A percentile compares a stretch with the other conserved stretches of the same genome.
phyloP scores from a whole-genome alignment of 768 basidiomycete species.

The Rhizopogon rudus region DNA sequence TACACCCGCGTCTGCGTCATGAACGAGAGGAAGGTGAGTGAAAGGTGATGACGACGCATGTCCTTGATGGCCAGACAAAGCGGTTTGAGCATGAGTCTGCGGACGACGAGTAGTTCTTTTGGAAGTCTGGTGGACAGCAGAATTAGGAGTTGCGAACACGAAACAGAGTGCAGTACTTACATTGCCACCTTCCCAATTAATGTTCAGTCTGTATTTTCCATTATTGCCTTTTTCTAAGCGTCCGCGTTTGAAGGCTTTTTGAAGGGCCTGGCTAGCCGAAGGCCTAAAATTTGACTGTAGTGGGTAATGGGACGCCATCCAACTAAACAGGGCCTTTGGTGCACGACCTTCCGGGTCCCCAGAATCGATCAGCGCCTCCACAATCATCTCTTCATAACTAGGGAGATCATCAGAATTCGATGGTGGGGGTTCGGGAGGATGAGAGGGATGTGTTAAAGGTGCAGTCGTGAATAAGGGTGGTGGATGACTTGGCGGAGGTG shows the following conservation, averaged over 20 bases:
- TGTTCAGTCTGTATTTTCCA: constrained; percentile 73
- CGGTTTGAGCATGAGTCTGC: constrained; percentile 40
- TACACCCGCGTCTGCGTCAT: constrained; percentile 25
- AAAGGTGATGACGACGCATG: constrained; percentile 45
- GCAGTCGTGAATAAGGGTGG: constrained; percentile 16
- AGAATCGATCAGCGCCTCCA: constrained; percentile 65
- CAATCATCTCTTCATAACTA: constrained; percentile 91
- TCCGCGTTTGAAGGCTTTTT: constrained; percentile 81
- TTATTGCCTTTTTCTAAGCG: constrained; percentile 70
- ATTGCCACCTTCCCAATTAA: constrained; percentile 76
- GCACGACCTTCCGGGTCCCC: constrained; percentile 71
- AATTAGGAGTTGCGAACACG: neutral
- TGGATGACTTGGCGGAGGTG: constrained; percentile 25
- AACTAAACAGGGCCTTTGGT: constrained; percentile 78
- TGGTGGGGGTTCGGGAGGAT: constrained; percentile 15
- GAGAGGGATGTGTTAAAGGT: constrained; percentile 19
- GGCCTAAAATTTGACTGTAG: constrained; percentile 86
- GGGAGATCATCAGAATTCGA: constrained; percentile 54
- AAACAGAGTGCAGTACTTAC: constrained; percentile 39
- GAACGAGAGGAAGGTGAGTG: constrained; percentile 47
- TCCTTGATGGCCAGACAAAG: constrained; percentile 23
- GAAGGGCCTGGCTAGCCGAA: constrained; percentile 83
- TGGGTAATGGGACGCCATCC: constrained; percentile 82
- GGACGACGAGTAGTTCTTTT: constrained; percentile 77
- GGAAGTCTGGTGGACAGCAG: constrained; percentile 47